These are phyloP conservation scores for Paragyromitra xinjiangensis DNA, from an alignment of 495 filamentous ascomycete genomes.

Conservation along the genomic window DNA sequence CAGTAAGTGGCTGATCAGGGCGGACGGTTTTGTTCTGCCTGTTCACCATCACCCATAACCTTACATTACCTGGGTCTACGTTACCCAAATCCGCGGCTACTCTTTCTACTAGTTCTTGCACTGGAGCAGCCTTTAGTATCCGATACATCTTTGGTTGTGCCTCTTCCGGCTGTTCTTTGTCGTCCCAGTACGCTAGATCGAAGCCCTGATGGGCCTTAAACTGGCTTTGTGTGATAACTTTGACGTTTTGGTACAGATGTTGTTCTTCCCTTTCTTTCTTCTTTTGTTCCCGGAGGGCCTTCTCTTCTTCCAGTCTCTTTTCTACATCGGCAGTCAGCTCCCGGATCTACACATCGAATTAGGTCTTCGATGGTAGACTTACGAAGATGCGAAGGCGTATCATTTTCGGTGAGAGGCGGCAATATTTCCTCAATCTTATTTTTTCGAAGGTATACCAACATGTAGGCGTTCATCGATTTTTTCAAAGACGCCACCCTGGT, in stretches of 20 bases:
- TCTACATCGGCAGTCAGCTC: conserved; percentile 63
- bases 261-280: conserved; percentile 91
- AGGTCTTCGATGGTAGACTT: conserved; percentile 55
- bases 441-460: conserved; percentile 97
- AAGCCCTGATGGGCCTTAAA: conserved; percentile 84
- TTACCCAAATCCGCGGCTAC: conserved; percentile 73
- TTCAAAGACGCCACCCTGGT: conserved; percentile 73
- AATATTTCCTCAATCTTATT: conserved; percentile 81
- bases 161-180: conserved; percentile 64
- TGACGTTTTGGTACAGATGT: conserved; percentile 85
- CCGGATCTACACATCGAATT: neutral
- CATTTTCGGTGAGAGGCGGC: conserved; percentile 73
- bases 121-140: conserved; percentile 73
- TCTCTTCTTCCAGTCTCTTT: conserved; percentile 78
- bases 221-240: conserved; percentile 78
- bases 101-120: conserved; percentile 73
- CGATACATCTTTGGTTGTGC: conserved; percentile 73
- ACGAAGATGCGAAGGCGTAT: conserved; percentile 86
- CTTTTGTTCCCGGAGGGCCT: conserved; percentile 72
- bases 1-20: conserved; percentile 83
- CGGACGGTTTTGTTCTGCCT: conserved; percentile 96
- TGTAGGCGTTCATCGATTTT: conserved; percentile 86
- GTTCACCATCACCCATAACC: conserved; percentile 97
- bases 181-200: conserved; percentile 79
- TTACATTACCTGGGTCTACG: conserved; percentile 70